These are phyloP conservation scores for Termitomyces sp. DNA, from an alignment of 768 basidiomycete genomes.

Conservation along the genomic window DNA sequence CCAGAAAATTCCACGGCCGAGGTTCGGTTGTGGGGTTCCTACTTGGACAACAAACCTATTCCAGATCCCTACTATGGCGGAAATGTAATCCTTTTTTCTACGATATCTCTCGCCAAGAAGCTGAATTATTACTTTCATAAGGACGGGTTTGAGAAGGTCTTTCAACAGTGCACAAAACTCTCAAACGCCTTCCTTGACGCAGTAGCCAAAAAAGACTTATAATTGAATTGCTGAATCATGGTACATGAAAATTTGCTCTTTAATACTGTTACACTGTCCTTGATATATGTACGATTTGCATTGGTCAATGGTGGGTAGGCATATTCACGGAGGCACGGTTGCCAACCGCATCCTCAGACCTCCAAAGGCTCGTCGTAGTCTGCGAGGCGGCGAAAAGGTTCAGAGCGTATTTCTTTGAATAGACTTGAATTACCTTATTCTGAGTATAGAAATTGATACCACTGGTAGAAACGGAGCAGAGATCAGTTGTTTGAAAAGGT, in stretches of 20 bases:
- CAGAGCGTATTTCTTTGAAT: neutral
- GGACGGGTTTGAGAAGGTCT: conserved; percentile 76
- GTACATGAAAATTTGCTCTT: neutral
- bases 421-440: conserved; percentile 59
- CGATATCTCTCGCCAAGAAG: neutral
- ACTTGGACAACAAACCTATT: conserved; percentile 66
- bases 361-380: conserved; percentile 95
- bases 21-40: conserved; percentile 79
- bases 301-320: conserved; percentile 68
- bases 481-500: neutral
- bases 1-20: conserved; percentile 54
- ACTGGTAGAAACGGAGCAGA: conserved; percentile 29
- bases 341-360: conserved; percentile 77
- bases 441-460: conserved; percentile 97
- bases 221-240: neutral
- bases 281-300: neutral
- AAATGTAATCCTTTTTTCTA: conserved; percentile 37
- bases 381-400: conserved; percentile 21
- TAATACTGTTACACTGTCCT: neutral
- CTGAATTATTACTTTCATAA: neutral
- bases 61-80: conserved; percentile 85
- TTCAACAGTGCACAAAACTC: conserved; percentile 68
- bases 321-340: conserved; percentile 81
- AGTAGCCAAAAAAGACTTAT: conserved; percentile 37
- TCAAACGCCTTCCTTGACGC: conserved; percentile 80